phyloP scores from a whole-genome alignment of 1,139 yeast genomes.

The Candida sp. region DNA sequence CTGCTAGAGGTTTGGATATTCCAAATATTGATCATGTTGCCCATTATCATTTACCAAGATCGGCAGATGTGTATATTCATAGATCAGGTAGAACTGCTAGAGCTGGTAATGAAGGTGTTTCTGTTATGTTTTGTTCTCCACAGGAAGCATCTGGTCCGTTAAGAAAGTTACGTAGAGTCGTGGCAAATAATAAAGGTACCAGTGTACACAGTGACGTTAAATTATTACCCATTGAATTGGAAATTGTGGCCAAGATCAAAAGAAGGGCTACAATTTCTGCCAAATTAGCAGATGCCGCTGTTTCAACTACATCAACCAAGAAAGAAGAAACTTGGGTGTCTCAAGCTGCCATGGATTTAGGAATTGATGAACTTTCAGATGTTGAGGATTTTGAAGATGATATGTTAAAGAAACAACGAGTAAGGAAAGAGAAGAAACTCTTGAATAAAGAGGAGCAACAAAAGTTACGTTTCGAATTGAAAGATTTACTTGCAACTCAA shows the following conservation, averaged over 20 bases:
- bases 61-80: conserved; percentile 94
- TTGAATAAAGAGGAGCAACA: conserved; percentile 49
- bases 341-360: conserved; percentile 93
- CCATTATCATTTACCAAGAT: conserved; percentile 91
- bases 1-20: conserved; percentile 97
- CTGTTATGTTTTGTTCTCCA: conserved; percentile 89
- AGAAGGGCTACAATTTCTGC: conserved; percentile 69
- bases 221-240: conserved; percentile 74
- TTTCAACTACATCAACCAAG: conserved; percentile 54
- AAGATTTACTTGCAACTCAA: conserved; percentile 51
- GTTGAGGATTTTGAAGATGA: conserved; percentile 62
- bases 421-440: conserved; percentile 55
- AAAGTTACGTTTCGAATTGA: conserved; percentile 53
- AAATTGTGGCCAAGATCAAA: conserved; percentile 65
- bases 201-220: conserved; percentile 56
- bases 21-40: conserved; percentile 91
- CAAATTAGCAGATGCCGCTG: conserved; percentile 68
- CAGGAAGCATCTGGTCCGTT: conserved; percentile 91
- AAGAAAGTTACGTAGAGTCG: conserved; percentile 65
- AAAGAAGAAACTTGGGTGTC: conserved; percentile 81
- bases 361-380: conserved; percentile 67
- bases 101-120: conserved; percentile 92
- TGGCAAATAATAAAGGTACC: conserved; percentile 35
- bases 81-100: conserved; percentile 99
- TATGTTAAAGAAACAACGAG: conserved; percentile 59